Percentiles rank a stretch among this genome's conserved stretches.
These are phyloP conservation scores for Jatropha curcas DNA, from an alignment of 345 rosid species.

Conservation along the genomic window DNA sequence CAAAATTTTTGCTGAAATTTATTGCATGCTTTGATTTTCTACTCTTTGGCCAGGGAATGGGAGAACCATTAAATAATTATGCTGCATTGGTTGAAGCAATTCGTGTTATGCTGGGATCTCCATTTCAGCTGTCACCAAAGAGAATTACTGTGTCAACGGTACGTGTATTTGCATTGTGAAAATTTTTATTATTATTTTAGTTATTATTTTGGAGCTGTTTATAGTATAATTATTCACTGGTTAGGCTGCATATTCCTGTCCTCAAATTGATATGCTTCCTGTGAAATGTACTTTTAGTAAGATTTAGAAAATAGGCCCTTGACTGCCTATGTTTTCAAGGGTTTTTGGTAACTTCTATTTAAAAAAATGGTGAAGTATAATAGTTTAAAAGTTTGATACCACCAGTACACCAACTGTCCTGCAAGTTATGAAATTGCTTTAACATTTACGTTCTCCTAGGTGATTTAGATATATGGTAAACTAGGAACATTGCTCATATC, in stretches of 20 bases:
- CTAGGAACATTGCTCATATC: background rate
- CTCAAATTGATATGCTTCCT: background rate
- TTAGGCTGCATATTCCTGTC: background rate
- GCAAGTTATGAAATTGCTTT: background rate
- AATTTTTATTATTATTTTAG: background rate
- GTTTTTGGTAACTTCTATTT: background rate
- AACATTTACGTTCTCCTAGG: background rate
- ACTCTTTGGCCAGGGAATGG: conserved; percentile 79
- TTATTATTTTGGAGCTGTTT: background rate
- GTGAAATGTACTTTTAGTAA: background rate
- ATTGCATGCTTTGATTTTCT: conserved; percentile 17
- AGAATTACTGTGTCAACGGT: conserved; percentile 94
- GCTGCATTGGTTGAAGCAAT: conserved; percentile 80
- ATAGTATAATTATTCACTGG: background rate
- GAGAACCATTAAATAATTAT: conserved; percentile 95
- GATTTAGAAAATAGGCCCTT: background rate
- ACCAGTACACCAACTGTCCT: background rate
- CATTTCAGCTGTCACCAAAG: conserved; percentile 82
- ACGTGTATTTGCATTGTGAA: conserved; percentile 18
- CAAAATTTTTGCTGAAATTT: conserved; percentile 7
- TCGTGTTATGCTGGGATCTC: conserved; percentile 64
- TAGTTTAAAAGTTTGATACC: background rate
- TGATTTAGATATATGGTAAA: background rate
- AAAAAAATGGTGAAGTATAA: background rate
- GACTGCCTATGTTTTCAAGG: background rate